Conservation (phyloP, 371 early-diverging fungal species). For the Circinella minor region DNA sequence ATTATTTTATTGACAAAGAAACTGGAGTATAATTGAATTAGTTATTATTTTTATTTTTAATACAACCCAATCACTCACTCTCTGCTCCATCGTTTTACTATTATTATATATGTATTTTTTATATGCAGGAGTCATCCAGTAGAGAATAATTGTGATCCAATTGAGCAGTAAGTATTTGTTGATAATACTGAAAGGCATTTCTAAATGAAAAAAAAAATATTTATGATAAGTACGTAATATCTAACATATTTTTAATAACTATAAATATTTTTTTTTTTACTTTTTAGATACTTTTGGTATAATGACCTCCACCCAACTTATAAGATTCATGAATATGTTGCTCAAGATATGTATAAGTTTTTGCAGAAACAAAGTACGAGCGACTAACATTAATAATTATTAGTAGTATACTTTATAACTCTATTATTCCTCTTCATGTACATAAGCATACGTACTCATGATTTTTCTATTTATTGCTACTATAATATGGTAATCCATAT, state of each 20-base stretch:
- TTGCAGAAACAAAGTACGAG: neutral
- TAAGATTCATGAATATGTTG: constrained; percentile 35
- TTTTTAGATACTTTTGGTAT: constrained; percentile 43
- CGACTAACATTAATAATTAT: no score
- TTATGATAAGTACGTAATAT: no score
- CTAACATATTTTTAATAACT: neutral
- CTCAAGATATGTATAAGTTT: constrained; percentile 23
- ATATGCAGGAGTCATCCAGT: constrained; percentile 26
- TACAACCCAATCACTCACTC: no score
- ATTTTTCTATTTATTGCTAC: no score
- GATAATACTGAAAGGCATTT: neutral
- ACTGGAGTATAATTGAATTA: no score
- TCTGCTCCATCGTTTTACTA: no score
- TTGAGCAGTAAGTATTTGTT: constrained; percentile 25
- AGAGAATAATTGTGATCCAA: constrained; percentile 20
- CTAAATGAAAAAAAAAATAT: no score
- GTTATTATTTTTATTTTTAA: no score
- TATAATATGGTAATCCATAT: no score
- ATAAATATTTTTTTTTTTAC: neutral
- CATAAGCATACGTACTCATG: neutral
- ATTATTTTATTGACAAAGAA: neutral
- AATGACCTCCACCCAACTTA: constrained; percentile 47
- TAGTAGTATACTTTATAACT: neutral
- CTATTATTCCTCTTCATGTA: neutral
- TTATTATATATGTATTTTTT: neutral